These are phyloP conservation scores for Colletotrichum lini DNA, from an alignment of 2,329 filamentous ascomycete genomes.

Conservation along the genomic window DNA sequence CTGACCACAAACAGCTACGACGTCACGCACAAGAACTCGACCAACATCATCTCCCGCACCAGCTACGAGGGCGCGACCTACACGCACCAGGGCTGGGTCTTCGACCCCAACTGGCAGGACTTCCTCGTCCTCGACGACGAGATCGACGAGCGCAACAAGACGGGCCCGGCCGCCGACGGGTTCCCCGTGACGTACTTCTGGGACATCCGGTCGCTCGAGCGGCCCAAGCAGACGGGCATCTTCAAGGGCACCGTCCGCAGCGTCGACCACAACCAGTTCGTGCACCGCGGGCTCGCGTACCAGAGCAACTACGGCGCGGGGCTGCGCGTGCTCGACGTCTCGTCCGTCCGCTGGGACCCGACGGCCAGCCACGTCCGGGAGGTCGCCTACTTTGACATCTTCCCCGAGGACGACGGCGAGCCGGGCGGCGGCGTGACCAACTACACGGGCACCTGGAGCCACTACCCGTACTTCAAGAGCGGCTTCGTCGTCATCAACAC, in stretches of 20 bases:
- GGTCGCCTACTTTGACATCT: slow-evolving; percentile 44
- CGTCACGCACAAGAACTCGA: slow-evolving; percentile 62
- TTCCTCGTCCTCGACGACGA: slow-evolving; percentile 68
- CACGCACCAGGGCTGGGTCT: slow-evolving; percentile 71
- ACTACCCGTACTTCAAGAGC: slow-evolving; percentile 58
- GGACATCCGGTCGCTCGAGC: slow-evolving; percentile 60
- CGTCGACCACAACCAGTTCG: slow-evolving; percentile 66
- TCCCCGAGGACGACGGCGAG: slow-evolving; percentile 40
- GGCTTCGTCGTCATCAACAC: slow-evolving; percentile 63
- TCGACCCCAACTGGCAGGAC: slow-evolving; percentile 60
- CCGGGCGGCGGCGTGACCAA: slow-evolving; percentile 50
- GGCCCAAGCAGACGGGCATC: slow-evolving; percentile 57
- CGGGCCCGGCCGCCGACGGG: slow-evolving; percentile 57
- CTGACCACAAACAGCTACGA: slow-evolving; percentile 56
- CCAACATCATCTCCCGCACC: slow-evolving; percentile 65
- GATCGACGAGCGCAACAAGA: slow-evolving; percentile 61
- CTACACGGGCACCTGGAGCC: slow-evolving; percentile 59
- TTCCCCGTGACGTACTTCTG: slow-evolving; percentile 66
- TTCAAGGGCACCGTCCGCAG: slow-evolving; percentile 58
- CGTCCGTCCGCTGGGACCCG: slow-evolving; percentile 55
- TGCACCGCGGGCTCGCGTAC: slow-evolving; percentile 60
- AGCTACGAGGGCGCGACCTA: slow-evolving; percentile 70
- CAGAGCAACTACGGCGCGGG: slow-evolving; percentile 66
- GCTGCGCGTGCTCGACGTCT: slow-evolving; percentile 57
- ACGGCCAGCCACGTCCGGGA: slow-evolving; percentile 61